Evolutionary conservation across 352 stramenopile genomes (phyloP), one percentile per base, ranked within the genome.

Genomic region (Phytopythium chamaehyphon): DNA sequence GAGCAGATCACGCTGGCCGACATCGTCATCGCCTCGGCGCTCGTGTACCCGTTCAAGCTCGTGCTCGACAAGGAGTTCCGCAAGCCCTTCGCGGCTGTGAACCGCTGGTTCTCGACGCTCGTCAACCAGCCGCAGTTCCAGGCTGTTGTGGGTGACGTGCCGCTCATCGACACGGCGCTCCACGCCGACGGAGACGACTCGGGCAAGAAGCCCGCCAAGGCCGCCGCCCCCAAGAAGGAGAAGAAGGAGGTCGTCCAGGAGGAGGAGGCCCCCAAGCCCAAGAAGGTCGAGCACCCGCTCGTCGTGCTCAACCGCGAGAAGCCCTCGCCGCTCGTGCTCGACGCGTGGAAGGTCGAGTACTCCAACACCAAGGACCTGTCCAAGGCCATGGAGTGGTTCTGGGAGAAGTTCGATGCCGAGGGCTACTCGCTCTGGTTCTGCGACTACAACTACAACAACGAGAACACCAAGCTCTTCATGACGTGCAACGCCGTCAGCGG

Each of bases 21-120:
- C 66, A 98, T 98, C 58, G 53, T 98, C 11, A 71, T 82, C 15
- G 78, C 73, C 46, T 90, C 71, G 31, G 74, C 88, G 23, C 76
- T 98, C 12, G 60, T 98, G 31, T 97, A 98, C 72, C 88, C 90
- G 19, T 95, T 98, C 62, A 98, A 97, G 73, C 71, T 98, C 35
- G 75, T 98, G 28, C 75, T 95, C 43, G 89, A 96, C 64, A 76
- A 87, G 64, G 73, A 84, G 40, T 97, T 89, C 67, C 79, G 94
- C 56, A 90, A 90, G 59, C 68, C 73, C 37, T 98, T 88, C 71
- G 73, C 76, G 21, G 86, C 82, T 51, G 85, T 98, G 48, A 76
- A 82, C 35, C 76, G 86, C 46, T 98, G 92, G 93, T 98, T 98
- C 68, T 71, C 64, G 35, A 97, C 84, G 47, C 90, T 86, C 36